Evolutionary conservation across 768 basidiomycete genomes (phyloP).

Genomic region (Hypholoma sublateritium): DNA sequence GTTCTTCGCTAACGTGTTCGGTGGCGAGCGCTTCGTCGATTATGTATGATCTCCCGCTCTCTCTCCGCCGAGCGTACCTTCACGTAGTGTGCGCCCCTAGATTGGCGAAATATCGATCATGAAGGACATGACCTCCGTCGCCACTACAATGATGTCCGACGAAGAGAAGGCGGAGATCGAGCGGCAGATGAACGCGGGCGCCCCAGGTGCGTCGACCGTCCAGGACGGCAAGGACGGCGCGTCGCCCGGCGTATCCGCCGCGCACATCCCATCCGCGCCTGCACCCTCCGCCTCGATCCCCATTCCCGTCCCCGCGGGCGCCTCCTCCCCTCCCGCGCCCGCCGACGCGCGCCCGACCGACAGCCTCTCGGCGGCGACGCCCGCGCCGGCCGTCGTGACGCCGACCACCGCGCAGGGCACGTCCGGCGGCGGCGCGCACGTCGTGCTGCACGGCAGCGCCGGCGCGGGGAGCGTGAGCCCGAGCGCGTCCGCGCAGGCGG

Average conservation of each 20-base stretch:
- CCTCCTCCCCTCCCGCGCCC: background rate
- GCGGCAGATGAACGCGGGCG: slow-evolving; percentile 51
- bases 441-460: slow-evolving; percentile 20
- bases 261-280: background rate
- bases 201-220: background rate
- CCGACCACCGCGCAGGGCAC: slow-evolving; percentile 3
- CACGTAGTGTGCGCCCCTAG: slow-evolving; percentile 36
- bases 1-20: slow-evolving; percentile 95
- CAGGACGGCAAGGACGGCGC: slow-evolving; percentile 6
- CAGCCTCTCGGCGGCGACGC: slow-evolving; percentile 9
- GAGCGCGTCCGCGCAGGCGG: slow-evolving; percentile 10
- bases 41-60: slow-evolving; percentile 57
- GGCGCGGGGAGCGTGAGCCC: slow-evolving; percentile 11
- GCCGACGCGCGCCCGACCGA: background rate
- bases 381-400: slow-evolving; percentile 10
- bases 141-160: slow-evolving; percentile 86
- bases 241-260: slow-evolving; percentile 15
- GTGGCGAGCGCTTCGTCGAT: slow-evolving; percentile 88
- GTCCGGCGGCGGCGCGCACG: slow-evolving; percentile 13
- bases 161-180: slow-evolving; percentile 91
- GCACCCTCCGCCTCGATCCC: background rate
- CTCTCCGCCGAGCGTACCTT: background rate
- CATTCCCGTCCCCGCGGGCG: slow-evolving; percentile 1
- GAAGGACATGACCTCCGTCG: slow-evolving; percentile 88
- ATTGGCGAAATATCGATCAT: slow-evolving; percentile 96